Evolutionary conservation across 2,329 filamentous ascomycete genomes (phyloP).

Genomic region (Nemania sp.): DNA sequence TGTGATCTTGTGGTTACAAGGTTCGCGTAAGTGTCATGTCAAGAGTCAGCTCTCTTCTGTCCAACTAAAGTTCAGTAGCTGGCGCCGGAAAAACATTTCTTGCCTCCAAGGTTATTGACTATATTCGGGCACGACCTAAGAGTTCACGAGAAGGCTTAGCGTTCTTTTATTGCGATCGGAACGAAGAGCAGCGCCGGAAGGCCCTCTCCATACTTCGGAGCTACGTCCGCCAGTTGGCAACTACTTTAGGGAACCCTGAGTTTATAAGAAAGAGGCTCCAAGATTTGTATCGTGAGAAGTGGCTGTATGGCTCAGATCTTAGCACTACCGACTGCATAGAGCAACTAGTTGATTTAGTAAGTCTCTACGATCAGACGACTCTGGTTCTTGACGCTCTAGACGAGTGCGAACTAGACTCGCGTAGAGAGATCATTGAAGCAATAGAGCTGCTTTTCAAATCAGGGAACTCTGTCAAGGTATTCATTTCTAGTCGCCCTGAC

Average conservation of each 20-base stretch:
- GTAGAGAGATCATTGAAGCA: conserved; percentile 6
- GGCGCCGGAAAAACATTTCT: conserved; percentile 32
- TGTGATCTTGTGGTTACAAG: conserved; percentile 25
- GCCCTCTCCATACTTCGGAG: conserved; percentile 24
- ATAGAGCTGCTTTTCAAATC: conserved; percentile 17
- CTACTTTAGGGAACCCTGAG: neutral
- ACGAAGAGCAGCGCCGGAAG: conserved; percentile 19
- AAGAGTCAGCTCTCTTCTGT: neutral
- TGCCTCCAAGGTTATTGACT: conserved; percentile 25
- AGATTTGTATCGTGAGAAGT: neutral
- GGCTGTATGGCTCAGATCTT: neutral
- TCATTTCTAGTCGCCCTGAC: conserved; percentile 33
- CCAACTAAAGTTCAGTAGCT: conserved; percentile 10
- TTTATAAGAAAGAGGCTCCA: conserved; percentile 13
- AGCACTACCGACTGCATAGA: conserved; percentile 12
- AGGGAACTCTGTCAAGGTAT: conserved; percentile 7
- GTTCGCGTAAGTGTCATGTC: conserved; percentile 12
- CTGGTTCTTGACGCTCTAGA: conserved; percentile 31
- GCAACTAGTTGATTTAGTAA: conserved; percentile 19
- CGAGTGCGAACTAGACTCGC: conserved; percentile 22
- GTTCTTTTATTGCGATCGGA: conserved; percentile 28
- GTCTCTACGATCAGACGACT: conserved; percentile 22
- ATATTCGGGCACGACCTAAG: neutral
- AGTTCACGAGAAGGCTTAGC: conserved; percentile 16
- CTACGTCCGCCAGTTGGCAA: conserved; percentile 27